These are phyloP conservation scores for Neoboletus subvelutipes DNA, from an alignment of 768 basidiomycete genomes.

Conservation along the genomic window DNA sequence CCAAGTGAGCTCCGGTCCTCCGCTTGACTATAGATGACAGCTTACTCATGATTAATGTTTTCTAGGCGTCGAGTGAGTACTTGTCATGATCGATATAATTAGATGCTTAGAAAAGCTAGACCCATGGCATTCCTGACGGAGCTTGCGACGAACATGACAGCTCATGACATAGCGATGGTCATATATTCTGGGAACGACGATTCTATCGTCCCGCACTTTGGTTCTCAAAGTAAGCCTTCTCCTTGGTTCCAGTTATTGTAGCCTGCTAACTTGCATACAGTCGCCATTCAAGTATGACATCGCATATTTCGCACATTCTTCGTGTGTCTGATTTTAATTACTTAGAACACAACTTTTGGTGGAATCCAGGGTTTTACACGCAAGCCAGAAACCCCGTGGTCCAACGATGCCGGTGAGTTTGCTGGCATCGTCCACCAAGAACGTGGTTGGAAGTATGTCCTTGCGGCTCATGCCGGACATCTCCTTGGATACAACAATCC, in stretches of 20 bases:
- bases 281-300: conserved; percentile 50
- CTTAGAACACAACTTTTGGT: conserved; percentile 77
- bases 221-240: conserved; percentile 54
- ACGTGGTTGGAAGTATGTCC: conserved; percentile 52
- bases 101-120: conserved; percentile 30
- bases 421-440: conserved; percentile 75
- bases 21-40: neutral
- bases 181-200: conserved; percentile 72
- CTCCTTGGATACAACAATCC: conserved; percentile 36
- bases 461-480: conserved; percentile 40
- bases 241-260: neutral
- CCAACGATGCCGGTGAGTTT: conserved; percentile 52
- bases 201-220: conserved; percentile 56
- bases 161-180: conserved; percentile 47
- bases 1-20: conserved; percentile 29
- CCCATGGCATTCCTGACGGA: conserved; percentile 58
- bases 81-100: neutral
- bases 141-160: conserved; percentile 50
- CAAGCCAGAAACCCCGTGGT: conserved; percentile 66
- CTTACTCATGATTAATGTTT: neutral
- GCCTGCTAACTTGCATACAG: conserved; percentile 29
- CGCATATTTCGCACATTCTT: neutral
- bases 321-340: neutral
- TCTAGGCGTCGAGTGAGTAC: conserved; percentile 36
- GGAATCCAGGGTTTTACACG: conserved; percentile 73